These are phyloP conservation scores for Wallacemonas sp. DNA, from an alignment of 208 protist genomes.

Conservation along the genomic window DNA sequence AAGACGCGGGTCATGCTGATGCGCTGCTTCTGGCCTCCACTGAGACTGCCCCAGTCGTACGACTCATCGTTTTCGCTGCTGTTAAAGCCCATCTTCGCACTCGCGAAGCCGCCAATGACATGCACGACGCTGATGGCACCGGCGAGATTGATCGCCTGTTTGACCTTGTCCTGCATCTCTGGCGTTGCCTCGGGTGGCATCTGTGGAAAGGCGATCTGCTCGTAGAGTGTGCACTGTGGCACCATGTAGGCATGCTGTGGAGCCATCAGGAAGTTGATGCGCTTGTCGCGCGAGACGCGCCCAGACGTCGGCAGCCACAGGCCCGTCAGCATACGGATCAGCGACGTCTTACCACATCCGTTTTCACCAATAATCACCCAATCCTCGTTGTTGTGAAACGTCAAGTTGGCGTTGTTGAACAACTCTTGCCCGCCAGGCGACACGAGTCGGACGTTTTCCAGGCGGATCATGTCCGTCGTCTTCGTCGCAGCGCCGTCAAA, in stretches of 20 bases:
- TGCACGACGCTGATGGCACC: constrained; percentile 74
- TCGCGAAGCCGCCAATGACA: constrained; percentile 72
- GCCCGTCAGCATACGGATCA: constrained; percentile 81
- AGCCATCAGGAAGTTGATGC: constrained; percentile 60
- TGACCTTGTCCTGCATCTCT: constrained; percentile 34
- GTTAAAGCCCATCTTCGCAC: constrained; percentile 63
- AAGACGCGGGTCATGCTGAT: constrained; percentile 87
- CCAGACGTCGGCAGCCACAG: constrained; percentile 74
- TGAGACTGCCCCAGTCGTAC: constrained; percentile 85
- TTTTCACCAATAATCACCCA: constrained; percentile 88
- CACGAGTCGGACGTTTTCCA: constrained; percentile 55
- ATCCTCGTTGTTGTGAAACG: constrained; percentile 63
- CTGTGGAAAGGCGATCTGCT: constrained; percentile 81
- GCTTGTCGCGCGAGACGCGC: constrained; percentile 37
- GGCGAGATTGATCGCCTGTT: constrained; percentile 65
- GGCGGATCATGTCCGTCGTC: constrained; percentile 31
- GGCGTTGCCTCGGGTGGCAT: constrained; percentile 21
- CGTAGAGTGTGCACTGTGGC: constrained; percentile 78
- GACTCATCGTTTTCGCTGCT: constrained; percentile 42
- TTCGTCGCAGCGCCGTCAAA: constrained; percentile 21
- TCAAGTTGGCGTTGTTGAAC: constrained; percentile 53
- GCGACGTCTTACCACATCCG: constrained; percentile 84
- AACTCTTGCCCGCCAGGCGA: constrained; percentile 68
- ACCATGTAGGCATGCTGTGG: constrained; percentile 87
- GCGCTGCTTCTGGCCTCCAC: constrained; percentile 87